These are phyloP conservation scores for Xylona heveae DNA, from an alignment of 495 filamentous ascomycete genomes.

Conservation along the genomic window DNA sequence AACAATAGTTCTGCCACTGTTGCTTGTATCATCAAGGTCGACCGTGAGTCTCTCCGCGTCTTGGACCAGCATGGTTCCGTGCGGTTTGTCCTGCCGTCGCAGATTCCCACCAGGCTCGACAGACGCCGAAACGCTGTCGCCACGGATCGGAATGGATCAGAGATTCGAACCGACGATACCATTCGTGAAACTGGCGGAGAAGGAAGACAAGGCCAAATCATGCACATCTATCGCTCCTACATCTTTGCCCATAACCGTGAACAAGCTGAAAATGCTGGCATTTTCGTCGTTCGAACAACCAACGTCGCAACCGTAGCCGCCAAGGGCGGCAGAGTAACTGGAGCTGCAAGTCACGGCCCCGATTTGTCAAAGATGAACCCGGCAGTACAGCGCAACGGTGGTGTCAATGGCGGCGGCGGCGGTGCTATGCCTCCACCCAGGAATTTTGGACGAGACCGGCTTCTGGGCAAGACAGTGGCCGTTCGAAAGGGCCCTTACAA, in stretches of 20 bases:
- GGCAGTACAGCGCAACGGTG: constrained; percentile 44
- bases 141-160: constrained; percentile 80
- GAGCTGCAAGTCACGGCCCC: constrained; percentile 28
- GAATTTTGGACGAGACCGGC: constrained; percentile 44
- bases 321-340: constrained; percentile 52
- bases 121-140: constrained; percentile 66
- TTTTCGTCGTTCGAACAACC: constrained; percentile 69
- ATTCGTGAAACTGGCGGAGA: constrained; percentile 82
- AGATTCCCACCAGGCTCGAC: constrained; percentile 70
- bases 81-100: constrained; percentile 67
- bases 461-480: constrained; percentile 77
- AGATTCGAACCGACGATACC: constrained; percentile 77
- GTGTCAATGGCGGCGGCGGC: constrained; percentile 15
- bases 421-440: constrained; percentile 53
- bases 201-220: constrained; percentile 62
- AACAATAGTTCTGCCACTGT: constrained; percentile 51
- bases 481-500: constrained; percentile 73
- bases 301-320: constrained; percentile 79
- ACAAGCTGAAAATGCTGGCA: constrained; percentile 71
- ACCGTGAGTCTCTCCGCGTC: constrained; percentile 74
- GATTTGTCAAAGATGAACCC: constrained; percentile 91
- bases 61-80: constrained; percentile 76
- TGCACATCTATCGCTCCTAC: constrained; percentile 78
- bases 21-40: constrained; percentile 82
- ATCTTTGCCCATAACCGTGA: constrained; percentile 70